Conservation (phyloP, 495 filamentous ascomycete genomes). For the Sporormia fimetaria region DNA sequence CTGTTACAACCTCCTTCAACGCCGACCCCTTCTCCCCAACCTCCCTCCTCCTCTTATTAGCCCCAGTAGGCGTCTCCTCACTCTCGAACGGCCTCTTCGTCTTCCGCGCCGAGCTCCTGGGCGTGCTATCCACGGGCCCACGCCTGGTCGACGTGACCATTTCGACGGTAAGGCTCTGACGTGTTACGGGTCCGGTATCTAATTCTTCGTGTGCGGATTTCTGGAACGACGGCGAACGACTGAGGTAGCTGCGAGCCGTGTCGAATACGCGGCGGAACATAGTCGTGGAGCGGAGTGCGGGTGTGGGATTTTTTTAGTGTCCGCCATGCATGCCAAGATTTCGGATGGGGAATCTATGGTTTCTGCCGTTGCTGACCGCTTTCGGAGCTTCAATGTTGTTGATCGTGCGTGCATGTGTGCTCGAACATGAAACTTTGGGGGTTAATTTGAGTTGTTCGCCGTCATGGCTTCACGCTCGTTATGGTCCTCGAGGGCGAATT, state of each 20-base stretch:
- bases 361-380: conserved; percentile 1
- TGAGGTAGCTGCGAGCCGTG: conserved; percentile 14
- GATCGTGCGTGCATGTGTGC: background rate
- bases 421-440: no score
- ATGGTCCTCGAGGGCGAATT: no score
- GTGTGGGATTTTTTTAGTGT: conserved; percentile 7
- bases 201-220: background rate
- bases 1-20: background rate
- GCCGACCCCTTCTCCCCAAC: background rate
- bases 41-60: conserved; percentile 6
- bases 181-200: conserved; percentile 1
- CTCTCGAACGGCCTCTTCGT: conserved; percentile 10
- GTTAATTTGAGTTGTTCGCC: no score
- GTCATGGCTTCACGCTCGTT: no score
- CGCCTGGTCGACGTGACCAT: conserved; percentile 22
- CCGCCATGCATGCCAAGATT: conserved; percentile 7
- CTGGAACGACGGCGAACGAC: conserved; percentile 16
- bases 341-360: no score
- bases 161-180: background rate
- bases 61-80: conserved; percentile 6
- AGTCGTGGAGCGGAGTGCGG: conserved; percentile 1
- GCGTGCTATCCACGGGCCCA: conserved; percentile 6
- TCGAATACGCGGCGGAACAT: conserved; percentile 19
- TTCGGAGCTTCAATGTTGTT: conserved; percentile 2
- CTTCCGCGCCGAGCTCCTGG: conserved; percentile 3